Evolutionary conservation across 129 eudicot genomes (phyloP).

Genomic region (Flaveria brownii): DNA sequence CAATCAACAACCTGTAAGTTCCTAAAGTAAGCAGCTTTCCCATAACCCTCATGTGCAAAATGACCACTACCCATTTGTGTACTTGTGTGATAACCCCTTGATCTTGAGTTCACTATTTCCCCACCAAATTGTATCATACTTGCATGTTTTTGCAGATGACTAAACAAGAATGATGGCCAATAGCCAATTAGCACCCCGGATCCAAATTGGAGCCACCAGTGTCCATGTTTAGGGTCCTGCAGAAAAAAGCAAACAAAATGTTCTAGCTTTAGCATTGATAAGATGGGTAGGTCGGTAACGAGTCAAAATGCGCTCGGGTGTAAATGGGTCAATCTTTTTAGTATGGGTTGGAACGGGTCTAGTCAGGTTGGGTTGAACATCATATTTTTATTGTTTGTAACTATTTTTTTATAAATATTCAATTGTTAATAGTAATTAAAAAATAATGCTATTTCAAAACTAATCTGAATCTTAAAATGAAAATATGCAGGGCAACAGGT

Average conservation of each 20-base stretch:
- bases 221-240: constrained; percentile 97
- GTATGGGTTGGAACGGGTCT: background rate
- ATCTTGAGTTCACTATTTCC: constrained; percentile 74
- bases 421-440: background rate
- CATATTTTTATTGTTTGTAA: background rate
- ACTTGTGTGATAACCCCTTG: constrained; percentile 82
- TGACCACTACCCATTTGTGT: constrained; percentile 99
- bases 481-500: background rate
- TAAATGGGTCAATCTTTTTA: background rate
- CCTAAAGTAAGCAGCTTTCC: constrained; percentile 84
- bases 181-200: constrained; percentile 81
- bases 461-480: background rate
- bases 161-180: constrained; percentile 87
- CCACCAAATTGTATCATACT: constrained; percentile 99
- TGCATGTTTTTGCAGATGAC: constrained; percentile 75
- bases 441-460: background rate
- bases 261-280: background rate
- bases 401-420: background rate
- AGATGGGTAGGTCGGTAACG: background rate
- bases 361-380: background rate
- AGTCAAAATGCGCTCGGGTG: background rate
- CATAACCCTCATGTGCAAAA: constrained; percentile 83
- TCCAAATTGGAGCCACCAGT: constrained; percentile 97
- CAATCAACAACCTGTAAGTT: constrained; percentile 92
- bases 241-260: background rate